Base-by-base conservation (phyloP, 139 green algal genomes). In the Desmodesmus armatus region DNA sequence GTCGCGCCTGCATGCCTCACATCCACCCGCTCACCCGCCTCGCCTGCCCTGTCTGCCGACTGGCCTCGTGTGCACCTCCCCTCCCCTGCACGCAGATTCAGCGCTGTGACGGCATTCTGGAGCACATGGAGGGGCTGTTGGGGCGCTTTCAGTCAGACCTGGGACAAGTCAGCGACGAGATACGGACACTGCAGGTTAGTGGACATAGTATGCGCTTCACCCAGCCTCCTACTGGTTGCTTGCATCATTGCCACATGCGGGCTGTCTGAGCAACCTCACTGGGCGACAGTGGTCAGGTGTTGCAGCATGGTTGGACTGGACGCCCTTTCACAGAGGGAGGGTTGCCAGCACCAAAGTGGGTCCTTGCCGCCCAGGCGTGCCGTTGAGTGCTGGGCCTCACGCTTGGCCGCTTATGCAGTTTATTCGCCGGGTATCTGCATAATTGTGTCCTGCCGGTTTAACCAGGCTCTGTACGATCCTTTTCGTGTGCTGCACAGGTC, bases 121-220 rank as follows among this genome's bases (percentile, higher is more conserved):
- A 70, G 17, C 85, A 84, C 79, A 99, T 99, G 94, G 97, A 99
- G 91, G 65, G 84, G 11, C 88, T 98, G 84, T 92, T 99, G 71
- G 92, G 92, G 19, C 90, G 88, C 65, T 99, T 99, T 88, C 93
- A 98, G 89, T 75, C 78, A 0, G 94, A 97, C 77, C 89, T 98
- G 70, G 94, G 94, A 5, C 80, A 86, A 77, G 92, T 96, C 53
- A 92, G 88, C 79, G 91, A 88, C 33, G 96, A 97, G 82, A 97
- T 98, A 63, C 86, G 95, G 29, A 86, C 91, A 53, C 92, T 98
- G 82, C 95, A 99, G 78, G 76, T 82, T n/a, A n/a, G n/a, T n/a
- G n/a, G n/a, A n/a, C n/a, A n/a, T n/a, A n/a, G n/a, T n/a, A n/a
- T n/a, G n/a, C n/a, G n/a, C n/a, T n/a, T n/a, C n/a, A n/a, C n/a